Evolutionary conservation across 305 asterid species (phyloP).

Genomic region (Fraxinus platypoda): DNA sequence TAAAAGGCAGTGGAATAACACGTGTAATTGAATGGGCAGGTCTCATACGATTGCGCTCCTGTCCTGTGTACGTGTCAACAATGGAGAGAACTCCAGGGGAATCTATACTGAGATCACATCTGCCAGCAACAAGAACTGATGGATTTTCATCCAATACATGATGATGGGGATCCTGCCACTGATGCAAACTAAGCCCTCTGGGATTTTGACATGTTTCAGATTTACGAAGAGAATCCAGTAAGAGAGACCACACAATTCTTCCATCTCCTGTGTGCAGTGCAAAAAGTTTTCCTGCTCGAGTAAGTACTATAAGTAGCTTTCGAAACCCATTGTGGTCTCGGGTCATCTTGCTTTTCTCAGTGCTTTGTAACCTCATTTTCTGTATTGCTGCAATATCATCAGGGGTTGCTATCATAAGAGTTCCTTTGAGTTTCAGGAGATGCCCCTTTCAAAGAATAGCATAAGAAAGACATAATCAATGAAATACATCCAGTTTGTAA

Average conservation of each 20-base stretch:
- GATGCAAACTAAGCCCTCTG: slow-evolving; percentile 63
- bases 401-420: slow-evolving; percentile 86
- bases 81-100: slow-evolving; percentile 75
- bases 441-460: slow-evolving; percentile 64
- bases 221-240: slow-evolving; percentile 64
- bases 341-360: slow-evolving; percentile 88
- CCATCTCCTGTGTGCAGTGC: slow-evolving; percentile 98
- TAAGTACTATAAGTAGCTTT: slow-evolving; percentile 81
- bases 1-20: slow-evolving; percentile 75
- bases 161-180: slow-evolving; percentile 99
- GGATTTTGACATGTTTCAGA: slow-evolving; percentile 75
- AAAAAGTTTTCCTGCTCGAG: slow-evolving; percentile 79
- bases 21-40: slow-evolving; percentile 69
- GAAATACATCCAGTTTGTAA: slow-evolving; percentile 12
- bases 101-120: slow-evolving; percentile 63
- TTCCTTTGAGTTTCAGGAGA: slow-evolving; percentile 85
- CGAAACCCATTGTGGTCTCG: slow-evolving; percentile 83
- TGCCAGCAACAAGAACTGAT: slow-evolving; percentile 83
- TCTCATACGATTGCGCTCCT: slow-evolving; percentile 58
- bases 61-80: slow-evolving; percentile 82
- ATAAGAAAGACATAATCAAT: slow-evolving; percentile 27
- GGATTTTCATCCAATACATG: slow-evolving; percentile 95
- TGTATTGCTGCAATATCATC: slow-evolving; percentile 87
- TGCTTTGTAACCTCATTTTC: slow-evolving; percentile 73
- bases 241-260: slow-evolving; percentile 66